Evolutionary conservation across 192 early-diverging fungal species (phyloP), one percentile per base, ranked within the genome.

Genomic region (Linnemannia hyalina): DNA sequence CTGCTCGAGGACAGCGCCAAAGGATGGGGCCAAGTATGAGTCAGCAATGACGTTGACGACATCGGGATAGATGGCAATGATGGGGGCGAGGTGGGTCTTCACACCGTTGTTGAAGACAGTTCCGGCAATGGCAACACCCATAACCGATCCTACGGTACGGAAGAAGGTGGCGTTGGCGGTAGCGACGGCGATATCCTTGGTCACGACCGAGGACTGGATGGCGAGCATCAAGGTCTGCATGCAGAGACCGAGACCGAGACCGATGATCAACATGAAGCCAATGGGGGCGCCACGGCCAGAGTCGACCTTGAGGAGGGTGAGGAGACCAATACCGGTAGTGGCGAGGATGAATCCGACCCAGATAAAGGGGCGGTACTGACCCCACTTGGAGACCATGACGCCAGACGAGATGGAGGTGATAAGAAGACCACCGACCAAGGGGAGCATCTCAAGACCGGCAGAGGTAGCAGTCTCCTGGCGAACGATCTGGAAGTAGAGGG

Each of bases 401-500:
- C 97, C 97, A 42, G 93, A 89, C 26, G 82, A 52, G 38, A 97
- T 93, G 40, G 93, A 89, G 20, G 93, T 75, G 41, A 95, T 38
- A 36, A 94, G 91, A 23, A 95, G 82, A 47, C 91, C 90, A 22
- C 95, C 78, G 46, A 97, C 91, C 32, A 96, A 84, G 4, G 97
- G 96, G 40, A 99, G 83, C 68, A 94, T 82, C 70, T 95, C 90
- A 52, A 99, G 78, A 23, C 97, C 96, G 16, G 95, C 88, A 15
- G 80, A 18, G 10, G 95, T 95, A 5, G 98, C 94, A 68, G 69
- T 29, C 60, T 82, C 77, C 52, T 77, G 80, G 16, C 69, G 78
- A 20, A 82, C 95, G 57, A 96, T 83, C 75, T 96, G 93, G 81
- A 95, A 97, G 86, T 92, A 97, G 47, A 93, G 42, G 0, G 94